These are phyloP conservation scores for Chaetomium cochliodes DNA, from an alignment of 495 filamentous ascomycete species.

Conservation along the genomic window DNA sequence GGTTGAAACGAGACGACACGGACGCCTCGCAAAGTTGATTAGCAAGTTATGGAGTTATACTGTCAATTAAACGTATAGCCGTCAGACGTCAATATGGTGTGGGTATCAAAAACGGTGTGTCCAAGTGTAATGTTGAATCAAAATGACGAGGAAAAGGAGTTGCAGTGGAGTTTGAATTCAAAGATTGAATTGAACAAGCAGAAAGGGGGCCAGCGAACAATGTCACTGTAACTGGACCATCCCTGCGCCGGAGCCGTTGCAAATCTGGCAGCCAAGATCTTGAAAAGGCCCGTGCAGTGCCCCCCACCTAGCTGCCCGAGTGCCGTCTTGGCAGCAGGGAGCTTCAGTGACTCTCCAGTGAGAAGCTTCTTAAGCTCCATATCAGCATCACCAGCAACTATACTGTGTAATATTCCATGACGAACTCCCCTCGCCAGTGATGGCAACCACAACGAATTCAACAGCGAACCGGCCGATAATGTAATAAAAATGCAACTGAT, in stretches of 20 bases:
- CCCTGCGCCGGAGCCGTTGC: neutral
- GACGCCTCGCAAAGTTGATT: slow-evolving; percentile 14
- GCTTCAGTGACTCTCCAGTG: too few relatives aligned
- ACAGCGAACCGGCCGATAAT: slow-evolving; percentile 19
- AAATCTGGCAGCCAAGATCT: slow-evolving; percentile 5
- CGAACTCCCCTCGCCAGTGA: neutral
- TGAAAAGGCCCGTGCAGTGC: neutral
- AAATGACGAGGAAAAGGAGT: slow-evolving; percentile 5
- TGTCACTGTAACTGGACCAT: neutral
- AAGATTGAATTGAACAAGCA: neutral
- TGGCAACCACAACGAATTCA: neutral
- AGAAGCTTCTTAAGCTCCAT: too few relatives aligned
- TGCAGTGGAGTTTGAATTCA: neutral
- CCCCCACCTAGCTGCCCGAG: neutral
- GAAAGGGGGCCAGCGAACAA: slow-evolving; percentile 6
- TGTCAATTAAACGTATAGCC: slow-evolving; percentile 14
- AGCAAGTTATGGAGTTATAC: slow-evolving; percentile 1
- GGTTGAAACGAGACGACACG: slow-evolving; percentile 20
- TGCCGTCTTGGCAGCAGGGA: slow-evolving; percentile 11
- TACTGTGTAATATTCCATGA: neutral
- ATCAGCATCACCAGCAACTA: too few relatives aligned
- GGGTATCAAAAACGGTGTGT: neutral
- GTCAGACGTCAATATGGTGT: neutral
- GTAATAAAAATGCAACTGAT: slow-evolving; percentile 36
- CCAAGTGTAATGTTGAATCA: slow-evolving; percentile 3